Evolutionary conservation across 139 green algal genomes (phyloP).

Genomic region (Spirogloea muscicola): DNA sequence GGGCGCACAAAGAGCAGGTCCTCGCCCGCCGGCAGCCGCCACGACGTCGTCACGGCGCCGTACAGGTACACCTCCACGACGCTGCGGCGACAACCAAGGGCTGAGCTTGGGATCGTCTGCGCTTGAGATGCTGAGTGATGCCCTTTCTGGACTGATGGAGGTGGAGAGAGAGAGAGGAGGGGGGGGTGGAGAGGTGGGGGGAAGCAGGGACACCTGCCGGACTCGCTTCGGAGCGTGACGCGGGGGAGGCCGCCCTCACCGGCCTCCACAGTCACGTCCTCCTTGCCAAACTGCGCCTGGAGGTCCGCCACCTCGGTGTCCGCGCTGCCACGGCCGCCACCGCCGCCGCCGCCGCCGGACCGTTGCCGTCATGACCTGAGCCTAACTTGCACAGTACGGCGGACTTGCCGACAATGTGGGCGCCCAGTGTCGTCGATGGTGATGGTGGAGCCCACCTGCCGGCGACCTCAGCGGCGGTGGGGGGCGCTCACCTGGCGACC

Average conservation of each 20-base stretch:
- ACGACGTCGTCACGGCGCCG: slow-evolving; percentile 80
- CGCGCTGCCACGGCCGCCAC: too few species aligned
- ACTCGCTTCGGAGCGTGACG: slow-evolving; percentile 11
- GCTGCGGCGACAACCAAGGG: not conserved
- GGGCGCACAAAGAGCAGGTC: slow-evolving; percentile 93
- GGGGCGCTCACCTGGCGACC: too few species aligned
- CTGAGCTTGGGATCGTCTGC: not conserved
- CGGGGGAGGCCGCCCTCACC: slow-evolving; percentile 13
- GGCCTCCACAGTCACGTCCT: slow-evolving; percentile 4
- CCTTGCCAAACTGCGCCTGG: slow-evolving; percentile 1
- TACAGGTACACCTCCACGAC: slow-evolving; percentile 78
- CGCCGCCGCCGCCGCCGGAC: too few species aligned
- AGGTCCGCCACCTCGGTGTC: slow-evolving; percentile 63
- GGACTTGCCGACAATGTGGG: too few species aligned
- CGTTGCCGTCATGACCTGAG: too few species aligned
- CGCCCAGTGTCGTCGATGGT: too few species aligned
- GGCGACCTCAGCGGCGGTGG: too few species aligned
- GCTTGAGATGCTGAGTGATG: not conserved
- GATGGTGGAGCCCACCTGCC: too few species aligned
- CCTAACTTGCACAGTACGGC: too few species aligned
- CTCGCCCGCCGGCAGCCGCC: slow-evolving; percentile 71
- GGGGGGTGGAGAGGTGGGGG: not conserved
- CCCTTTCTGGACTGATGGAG: not conserved
- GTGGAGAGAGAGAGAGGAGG: not conserved
- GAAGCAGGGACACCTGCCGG: not conserved